Percentiles rank a stretch among this genome's conserved stretches.
Evolutionary conservation across 805 yeast species (phyloP).

Genomic region (Saccharomycopsis fodiens): DNA sequence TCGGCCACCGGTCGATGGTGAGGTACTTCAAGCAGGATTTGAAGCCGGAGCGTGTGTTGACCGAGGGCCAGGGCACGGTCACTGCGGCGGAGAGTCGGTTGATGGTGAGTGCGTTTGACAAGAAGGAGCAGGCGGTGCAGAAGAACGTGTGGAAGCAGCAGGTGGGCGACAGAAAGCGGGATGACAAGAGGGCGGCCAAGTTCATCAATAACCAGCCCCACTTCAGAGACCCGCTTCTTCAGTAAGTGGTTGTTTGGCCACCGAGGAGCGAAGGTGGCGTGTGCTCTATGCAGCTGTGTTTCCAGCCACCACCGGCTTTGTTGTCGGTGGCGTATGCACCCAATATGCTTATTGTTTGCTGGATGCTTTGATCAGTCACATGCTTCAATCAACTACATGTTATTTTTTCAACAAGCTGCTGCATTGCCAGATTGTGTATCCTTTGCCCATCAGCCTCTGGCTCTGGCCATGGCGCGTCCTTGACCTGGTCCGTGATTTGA

Average conservation of each 20-base stretch:
- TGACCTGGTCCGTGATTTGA: too few relatives aligned
- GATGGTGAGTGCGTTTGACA: conserved; percentile 33
- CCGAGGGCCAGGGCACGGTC: conserved; percentile 80
- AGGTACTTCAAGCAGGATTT: conserved; percentile 73
- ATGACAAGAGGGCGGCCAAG: conserved; percentile 58
- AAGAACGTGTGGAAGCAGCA: conserved; percentile 67
- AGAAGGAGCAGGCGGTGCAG: conserved; percentile 38
- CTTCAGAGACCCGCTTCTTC: conserved; percentile 72
- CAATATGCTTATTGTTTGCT: too few relatives aligned
- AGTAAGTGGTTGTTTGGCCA: conserved; percentile 26
- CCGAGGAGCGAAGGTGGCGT: too few relatives aligned
- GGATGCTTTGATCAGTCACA: background rate
- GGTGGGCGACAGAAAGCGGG: conserved; percentile 42
- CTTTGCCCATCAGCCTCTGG: too few relatives aligned
- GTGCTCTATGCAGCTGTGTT: too few relatives aligned
- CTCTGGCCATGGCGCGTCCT: too few relatives aligned
- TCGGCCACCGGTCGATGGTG: conserved; percentile 80
- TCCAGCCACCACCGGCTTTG: too few relatives aligned
- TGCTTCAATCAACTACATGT: background rate
- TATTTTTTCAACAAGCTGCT: background rate
- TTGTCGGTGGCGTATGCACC: too few relatives aligned
- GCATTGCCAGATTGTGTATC: too few relatives aligned
- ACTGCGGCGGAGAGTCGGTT: conserved; percentile 76
- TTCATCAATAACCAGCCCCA: conserved; percentile 84
- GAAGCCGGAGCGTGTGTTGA: conserved; percentile 46